Evolutionary conservation across 306 rosid species (phyloP), one percentile per base, ranked within the genome.

Genomic region (Quercus robur): DNA sequence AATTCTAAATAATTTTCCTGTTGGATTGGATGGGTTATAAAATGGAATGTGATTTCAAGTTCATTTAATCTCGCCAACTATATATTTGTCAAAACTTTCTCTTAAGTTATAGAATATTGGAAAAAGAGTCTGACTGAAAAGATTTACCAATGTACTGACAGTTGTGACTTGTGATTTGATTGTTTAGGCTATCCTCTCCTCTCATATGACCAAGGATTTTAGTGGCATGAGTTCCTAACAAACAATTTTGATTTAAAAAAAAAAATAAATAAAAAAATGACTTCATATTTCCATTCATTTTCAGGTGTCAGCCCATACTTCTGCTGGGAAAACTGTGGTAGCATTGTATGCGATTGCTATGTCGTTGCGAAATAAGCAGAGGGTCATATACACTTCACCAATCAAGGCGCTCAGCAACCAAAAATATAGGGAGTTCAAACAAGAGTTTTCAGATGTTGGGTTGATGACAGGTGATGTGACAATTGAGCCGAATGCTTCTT

Each of bases 391-490:
- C 82, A 93, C 99, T 31, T 91, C 99, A 14, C 99, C 97, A 66
- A 93, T 95, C 78, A 95, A 95, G 85, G 99, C 99, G 4, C 90
- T 95, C 52, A 95, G 99, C 88, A 95, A 95, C 77, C 99, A 95
- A 78, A 95, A 95, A 85, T 95, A 90, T 30, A 90, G 99, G 51
- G 98, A 95, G 75, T 93, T 95, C 31, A 93, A 91, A 74, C 91
- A 95, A 83, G 96, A 95, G 71, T 95, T 95, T 77, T 91, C 98
- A 8, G 99, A 95, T 80, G 99, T 95, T 70, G 99, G 99, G 51
- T 85, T 95, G 88, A 95, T 95, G 97, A 95, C 99, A 0, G 99
- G 99, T 25, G 99, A 95, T 80, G 97, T 95, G 33, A 93, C 99
- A 1, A 91, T 95, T 69, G 98, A 90, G 25, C 98, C 98, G 51